Evolutionary conservation across 768 basidiomycete genomes (phyloP).

Genomic region (Zangia roseola): DNA sequence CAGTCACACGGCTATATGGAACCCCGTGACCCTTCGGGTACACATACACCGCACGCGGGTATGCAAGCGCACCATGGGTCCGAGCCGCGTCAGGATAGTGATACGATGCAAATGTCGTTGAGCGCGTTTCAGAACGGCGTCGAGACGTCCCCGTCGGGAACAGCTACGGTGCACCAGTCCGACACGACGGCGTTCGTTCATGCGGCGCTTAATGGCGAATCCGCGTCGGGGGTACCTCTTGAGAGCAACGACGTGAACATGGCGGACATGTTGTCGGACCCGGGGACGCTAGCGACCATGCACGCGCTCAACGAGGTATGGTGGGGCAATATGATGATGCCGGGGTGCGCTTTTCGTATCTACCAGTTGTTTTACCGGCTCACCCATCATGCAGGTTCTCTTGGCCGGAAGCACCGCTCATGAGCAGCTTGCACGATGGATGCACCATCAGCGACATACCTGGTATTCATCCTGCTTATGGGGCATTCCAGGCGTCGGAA

Average conservation of each 20-base stretch:
- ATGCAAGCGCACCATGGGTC: constrained; percentile 11
- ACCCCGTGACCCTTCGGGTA: constrained; percentile 33
- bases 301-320: constrained; percentile 67
- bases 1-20: constrained; percentile 16
- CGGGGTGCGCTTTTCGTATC: constrained; percentile 42
- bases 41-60: constrained; percentile 19
- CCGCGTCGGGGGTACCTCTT: background rate
- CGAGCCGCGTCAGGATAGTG: constrained; percentile 18
- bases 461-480: constrained; percentile 19
- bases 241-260: constrained; percentile 22
- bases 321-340: constrained; percentile 86
- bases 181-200: constrained; percentile 45
- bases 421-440: constrained; percentile 22
- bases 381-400: constrained; percentile 23
- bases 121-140: background rate
- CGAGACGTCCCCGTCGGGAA: background rate
- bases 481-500: constrained; percentile 16
- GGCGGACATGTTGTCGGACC: constrained; percentile 36
- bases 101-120: constrained; percentile 34
- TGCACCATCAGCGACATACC: constrained; percentile 10
- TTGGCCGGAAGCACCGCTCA: constrained; percentile 30
- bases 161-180: constrained; percentile 14
- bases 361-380: background rate
- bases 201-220: constrained; percentile 21
- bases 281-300: constrained; percentile 68